Conservation (phyloP, 2,329 filamentous ascomycete genomes). For the Fusarium goolgardi region DNA sequence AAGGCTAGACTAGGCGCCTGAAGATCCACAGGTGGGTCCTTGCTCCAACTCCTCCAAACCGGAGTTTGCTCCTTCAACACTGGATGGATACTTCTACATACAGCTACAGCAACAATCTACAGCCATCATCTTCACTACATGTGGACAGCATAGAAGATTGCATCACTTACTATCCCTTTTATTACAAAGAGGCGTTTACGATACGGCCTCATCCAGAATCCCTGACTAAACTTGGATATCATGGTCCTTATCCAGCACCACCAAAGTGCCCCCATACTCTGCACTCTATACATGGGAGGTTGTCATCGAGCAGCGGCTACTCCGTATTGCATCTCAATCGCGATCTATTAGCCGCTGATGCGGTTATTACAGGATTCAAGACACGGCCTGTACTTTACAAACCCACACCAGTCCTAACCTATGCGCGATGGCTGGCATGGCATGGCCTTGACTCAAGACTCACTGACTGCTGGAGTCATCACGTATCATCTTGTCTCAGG, state of each 20-base stretch:
- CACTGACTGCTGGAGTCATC: conserved; percentile 1
- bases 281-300: neutral
- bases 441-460: conserved; percentile 1
- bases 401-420: neutral
- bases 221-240: neutral
- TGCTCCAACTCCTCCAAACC: neutral
- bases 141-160: neutral
- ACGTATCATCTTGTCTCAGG: conserved; percentile 19
- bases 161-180: neutral
- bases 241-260: neutral
- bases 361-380: conserved; percentile 10
- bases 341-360: conserved; percentile 6
- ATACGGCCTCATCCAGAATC: neutral
- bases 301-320: conserved; percentile 16
- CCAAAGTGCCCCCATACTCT: neutral
- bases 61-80: neutral
- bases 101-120: neutral
- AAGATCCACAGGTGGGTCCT: neutral
- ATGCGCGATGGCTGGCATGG: neutral
- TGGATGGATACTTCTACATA: neutral
- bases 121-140: neutral
- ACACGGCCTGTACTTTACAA: neutral
- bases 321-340: neutral
- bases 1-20: neutral
- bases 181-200: neutral